Evolutionary conservation across 768 basidiomycete genomes (phyloP), one percentile per base, ranked within the genome.

Genomic region (Asterophora lycoperdoides): DNA sequence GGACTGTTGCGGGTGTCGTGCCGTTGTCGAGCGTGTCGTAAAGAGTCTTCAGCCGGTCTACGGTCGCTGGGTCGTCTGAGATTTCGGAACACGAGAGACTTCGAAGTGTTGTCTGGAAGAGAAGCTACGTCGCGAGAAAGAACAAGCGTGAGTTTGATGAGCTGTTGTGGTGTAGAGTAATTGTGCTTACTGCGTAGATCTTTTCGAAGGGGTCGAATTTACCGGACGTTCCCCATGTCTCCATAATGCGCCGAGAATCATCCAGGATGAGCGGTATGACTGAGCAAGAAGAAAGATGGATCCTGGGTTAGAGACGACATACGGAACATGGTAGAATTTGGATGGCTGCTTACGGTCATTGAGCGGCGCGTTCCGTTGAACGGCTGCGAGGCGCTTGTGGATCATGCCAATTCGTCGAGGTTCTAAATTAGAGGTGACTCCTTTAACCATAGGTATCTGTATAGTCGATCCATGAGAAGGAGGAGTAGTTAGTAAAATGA

Each of bases 401-500:
- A 89, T 88, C 56, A 76, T 69, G 20, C 79, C 67, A 62, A 88
- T 75, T 54, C 78, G 71, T 52, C 74, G 76, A 44, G 74, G 72
- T 56, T 84, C 79, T 37, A 88, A 73, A 64, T 83, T 77, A 50
- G 84, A 81, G 19, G 87, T 89, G 40, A 89, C 81, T 35, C 86
- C 86, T 58, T 75, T 77, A 56, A 88, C 77, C 74, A 85, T 79
- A 53, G 87, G 86, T 53, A 90, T 83, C 86, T 89, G 14, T 8
- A 19, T 29, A 46, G 49, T 38, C 46, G 23, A n/a, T 23, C 23
- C 23, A 23, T 23, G 23, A 23, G 23, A 23, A 23, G 23, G 23
- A 23, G 23, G 23, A 23, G 23, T 23, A 6, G 23, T 3, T 48
- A 46, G 52, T 59, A 41, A 62, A 58, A 23, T 49, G 41, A 48